Evolutionary conservation across 371 early-diverging fungal species (phyloP), one percentile per base, ranked within the genome.

Genomic region (Circinella umbellata): DNA sequence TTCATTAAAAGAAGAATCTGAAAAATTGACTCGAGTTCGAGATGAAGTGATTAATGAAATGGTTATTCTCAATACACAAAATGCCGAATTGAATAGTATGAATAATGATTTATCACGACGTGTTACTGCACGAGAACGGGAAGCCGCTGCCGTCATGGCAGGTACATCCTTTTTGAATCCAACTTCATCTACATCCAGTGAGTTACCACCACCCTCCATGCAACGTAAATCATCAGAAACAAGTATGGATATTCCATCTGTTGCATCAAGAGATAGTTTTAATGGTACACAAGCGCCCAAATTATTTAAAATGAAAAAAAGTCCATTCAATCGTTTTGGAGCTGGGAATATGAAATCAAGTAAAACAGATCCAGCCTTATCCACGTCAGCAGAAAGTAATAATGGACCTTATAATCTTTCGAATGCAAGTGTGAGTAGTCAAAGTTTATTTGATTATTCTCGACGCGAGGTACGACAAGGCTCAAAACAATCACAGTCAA

Each of bases 71-170:
- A 86, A 84, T 47, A 77, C 82, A 11, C 80, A 86, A 66, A 86
- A 84, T 62, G 85, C 85, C 0, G 87, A 88, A 63, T 73, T 88
- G 5, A 79, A 82, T 8, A 77, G 69, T 4, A 82, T 86, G 71
- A 89, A 86, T 71, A 85, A 86, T 68, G 88, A 86, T 36, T 70
- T 88, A 66, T 84, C 85, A 49, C 74, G 80, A 62, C 80, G 80
- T 34, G 77, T 76, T 14, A 75, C 76, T 5, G 79, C 78, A 49
- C 69, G 76, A 27, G 82, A 80, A 64, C 74, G 71, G 15, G 75
- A 74, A 42, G 71, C 71, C 7, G 71, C 71, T 14, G 75, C 75
- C 11, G 67, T 74, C 27, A 70, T 74, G 75, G 75, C 75, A 0
- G 71, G 74, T 20, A 73, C 74, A 20, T 66, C 64, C 4, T 73